phyloP scores from a whole-genome alignment of 2,329 filamentous ascomycete species.

The Cercospora beticola region DNA sequence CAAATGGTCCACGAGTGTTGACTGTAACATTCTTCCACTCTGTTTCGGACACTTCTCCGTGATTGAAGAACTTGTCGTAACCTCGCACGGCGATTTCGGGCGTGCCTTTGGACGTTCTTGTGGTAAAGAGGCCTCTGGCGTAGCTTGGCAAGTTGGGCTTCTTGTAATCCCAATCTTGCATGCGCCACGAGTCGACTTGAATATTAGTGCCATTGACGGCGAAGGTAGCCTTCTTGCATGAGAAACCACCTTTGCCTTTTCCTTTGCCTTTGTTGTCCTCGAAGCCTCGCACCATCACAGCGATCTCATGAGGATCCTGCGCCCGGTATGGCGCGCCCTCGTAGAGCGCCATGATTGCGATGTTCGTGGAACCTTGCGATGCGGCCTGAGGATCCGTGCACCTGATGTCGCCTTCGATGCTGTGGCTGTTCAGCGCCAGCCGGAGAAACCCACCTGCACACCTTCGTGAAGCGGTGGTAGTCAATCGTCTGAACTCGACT shows the following conservation, averaged over 20 bases:
- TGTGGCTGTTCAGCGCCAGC: neutral
- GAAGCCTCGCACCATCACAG: constrained; percentile 64
- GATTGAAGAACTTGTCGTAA: constrained; percentile 99
- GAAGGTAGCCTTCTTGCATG: constrained; percentile 79
- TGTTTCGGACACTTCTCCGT: constrained; percentile 76
- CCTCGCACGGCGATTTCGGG: constrained; percentile 82
- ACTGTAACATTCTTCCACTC: constrained; percentile 76
- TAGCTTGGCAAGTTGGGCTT: constrained; percentile 81
- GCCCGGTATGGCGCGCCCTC: constrained; percentile 59
- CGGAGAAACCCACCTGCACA: neutral
- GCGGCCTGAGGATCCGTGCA: neutral
- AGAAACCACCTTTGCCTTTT: constrained; percentile 57
- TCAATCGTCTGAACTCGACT: neutral
- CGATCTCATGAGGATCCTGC: constrained; percentile 69
- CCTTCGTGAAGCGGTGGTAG: neutral
- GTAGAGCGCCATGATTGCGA: constrained; percentile 48
- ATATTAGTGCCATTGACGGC: constrained; percentile 64
- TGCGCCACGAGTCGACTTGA: constrained; percentile 83
- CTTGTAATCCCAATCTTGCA: constrained; percentile 97
- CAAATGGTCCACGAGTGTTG: constrained; percentile 82
- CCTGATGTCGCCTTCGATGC: neutral
- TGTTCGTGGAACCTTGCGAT: neutral
- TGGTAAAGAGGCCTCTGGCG: constrained; percentile 92
- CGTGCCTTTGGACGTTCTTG: constrained; percentile 61
- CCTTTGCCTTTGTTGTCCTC: constrained; percentile 57